A percentile compares a stretch with the other conserved stretches of the same genome.
phyloP scores from a whole-genome alignment of 2,329 filamentous ascomycete genomes.

The Colletotrichum tabaci region DNA sequence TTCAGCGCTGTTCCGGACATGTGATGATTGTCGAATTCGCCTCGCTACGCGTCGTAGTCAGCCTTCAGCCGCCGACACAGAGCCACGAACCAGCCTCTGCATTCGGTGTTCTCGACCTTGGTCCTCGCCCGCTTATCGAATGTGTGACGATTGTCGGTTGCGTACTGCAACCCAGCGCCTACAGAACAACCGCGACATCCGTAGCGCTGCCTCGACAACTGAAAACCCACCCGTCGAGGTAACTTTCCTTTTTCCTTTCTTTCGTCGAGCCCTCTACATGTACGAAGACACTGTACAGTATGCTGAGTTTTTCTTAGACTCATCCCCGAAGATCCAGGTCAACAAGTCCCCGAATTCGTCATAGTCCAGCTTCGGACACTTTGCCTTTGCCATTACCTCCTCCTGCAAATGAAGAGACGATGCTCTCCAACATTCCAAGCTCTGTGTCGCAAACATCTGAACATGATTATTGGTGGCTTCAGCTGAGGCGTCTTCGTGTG shows the following conservation, averaged over 20 bases:
- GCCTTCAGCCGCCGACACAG: conserved; percentile 1
- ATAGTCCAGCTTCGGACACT: not conserved
- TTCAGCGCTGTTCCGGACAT: conserved; percentile 4
- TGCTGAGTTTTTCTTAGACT: conserved; percentile 9
- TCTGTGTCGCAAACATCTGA: not conserved
- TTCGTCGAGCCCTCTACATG: not conserved
- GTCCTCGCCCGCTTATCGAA: not conserved
- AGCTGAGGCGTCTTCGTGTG: conserved; percentile 1
- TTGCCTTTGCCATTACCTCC: not conserved
- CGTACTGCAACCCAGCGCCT: conserved; percentile 6
- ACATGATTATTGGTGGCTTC: conserved; percentile 2
- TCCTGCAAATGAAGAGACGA: not conserved
- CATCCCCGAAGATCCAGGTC: not conserved
- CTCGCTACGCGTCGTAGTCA: conserved; percentile 5
- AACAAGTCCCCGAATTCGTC: not conserved
- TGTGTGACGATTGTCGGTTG: conserved; percentile 1
- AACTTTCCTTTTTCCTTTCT: not conserved
- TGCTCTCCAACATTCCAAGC: conserved; percentile 4
- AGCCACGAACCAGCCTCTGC: not conserved
- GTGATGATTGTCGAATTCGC: conserved; percentile 2
- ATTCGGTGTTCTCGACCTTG: conserved; percentile 1
- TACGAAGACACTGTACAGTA: conserved; percentile 1
- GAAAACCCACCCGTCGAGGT: conserved; percentile 4
- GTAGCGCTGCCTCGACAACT: not conserved
- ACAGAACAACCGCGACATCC: not conserved